Base-by-base conservation (phyloP, 129 eudicot species). In the Lactuca saligna region DNA sequence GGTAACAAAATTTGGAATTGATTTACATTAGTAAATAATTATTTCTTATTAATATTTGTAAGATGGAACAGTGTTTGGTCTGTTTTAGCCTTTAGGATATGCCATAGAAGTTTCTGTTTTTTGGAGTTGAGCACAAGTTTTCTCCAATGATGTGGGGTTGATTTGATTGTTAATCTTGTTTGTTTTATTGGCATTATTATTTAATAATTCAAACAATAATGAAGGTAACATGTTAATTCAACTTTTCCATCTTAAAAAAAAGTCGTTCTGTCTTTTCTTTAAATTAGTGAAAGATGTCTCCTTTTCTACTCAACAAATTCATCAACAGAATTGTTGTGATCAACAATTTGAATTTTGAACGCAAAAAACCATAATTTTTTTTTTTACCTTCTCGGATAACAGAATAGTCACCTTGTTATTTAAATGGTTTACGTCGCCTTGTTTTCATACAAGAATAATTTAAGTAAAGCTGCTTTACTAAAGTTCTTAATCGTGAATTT, bases 61-160 rank as follows among this genome's bases (percentile, higher is more conserved):
- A 46, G 12, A 11, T 46, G 12, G 51, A 46, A 4, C n/a, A 46
- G 8, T 46, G 1, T 42, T 46, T 46, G 49, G 3, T n/a, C 3
- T 3, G 12, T 46, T 11, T 46, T 44, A 13, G 15, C 29, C 29
- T 25, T 35, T 35, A 35, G 38, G 6, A 10, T 7, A 39, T 6
- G 67, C 79, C 61, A 66, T 31, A 67, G 63, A 58, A 75, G 74
- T 67, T 75, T 75, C 74, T 59, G 35, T 61, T 35, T 61, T 68
- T 68, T 68, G 75, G 70, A 68, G 25, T 68, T 60, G 12, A 15
- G 38, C 57, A 60, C 17, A 34, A 32, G 44, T 62, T 61, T 3
- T 37, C 57, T 25, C 69, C 57, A 13, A 25, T 65, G 56, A 44
- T 46, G 31, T 44, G 13, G 57, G 70, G 14, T 65, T 65, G 70